phyloP scores from a whole-genome alignment of 2,329 filamentous ascomycete species.

The Amphichorda felina region DNA sequence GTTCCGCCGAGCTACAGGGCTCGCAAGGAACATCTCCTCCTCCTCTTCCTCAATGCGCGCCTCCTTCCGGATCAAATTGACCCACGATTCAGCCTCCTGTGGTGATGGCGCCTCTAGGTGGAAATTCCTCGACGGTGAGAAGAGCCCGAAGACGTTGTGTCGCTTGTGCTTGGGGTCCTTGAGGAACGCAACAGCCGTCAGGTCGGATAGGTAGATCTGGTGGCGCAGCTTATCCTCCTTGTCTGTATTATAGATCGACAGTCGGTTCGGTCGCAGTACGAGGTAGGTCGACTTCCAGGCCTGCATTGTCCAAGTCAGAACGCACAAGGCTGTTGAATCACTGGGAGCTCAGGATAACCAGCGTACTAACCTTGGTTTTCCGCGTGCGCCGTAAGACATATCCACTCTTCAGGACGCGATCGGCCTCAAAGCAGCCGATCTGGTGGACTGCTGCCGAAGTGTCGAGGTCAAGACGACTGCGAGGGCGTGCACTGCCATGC shows the following conservation, averaged over 20 bases:
- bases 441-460: conserved; percentile 80
- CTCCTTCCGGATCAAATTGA: conserved; percentile 65
- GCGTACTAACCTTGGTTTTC: conserved; percentile 60
- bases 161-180: conserved; percentile 82
- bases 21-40: conserved; percentile 66
- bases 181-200: conserved; percentile 81
- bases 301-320: conserved; percentile 25
- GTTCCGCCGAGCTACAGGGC: conserved; percentile 43
- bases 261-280: conserved; percentile 77
- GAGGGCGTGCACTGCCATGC: conserved; percentile 9
- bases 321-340: too few species aligned
- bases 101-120: conserved; percentile 70
- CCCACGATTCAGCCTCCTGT: conserved; percentile 76
- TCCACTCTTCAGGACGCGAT: conserved; percentile 83
- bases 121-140: conserved; percentile 82
- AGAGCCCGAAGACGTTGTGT: conserved; percentile 82
- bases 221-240: conserved; percentile 83
- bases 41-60: conserved; percentile 83
- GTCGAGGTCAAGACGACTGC: conserved; percentile 32
- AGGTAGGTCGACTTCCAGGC: conserved; percentile 86
- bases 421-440: conserved; percentile 92
- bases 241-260: conserved; percentile 88
- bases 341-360: too few species aligned
- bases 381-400: conserved; percentile 79
- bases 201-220: conserved; percentile 77